These are phyloP conservation scores for Scedosporium apiospermum DNA, from an alignment of 2,329 filamentous ascomycete species.

Conservation along the genomic window DNA sequence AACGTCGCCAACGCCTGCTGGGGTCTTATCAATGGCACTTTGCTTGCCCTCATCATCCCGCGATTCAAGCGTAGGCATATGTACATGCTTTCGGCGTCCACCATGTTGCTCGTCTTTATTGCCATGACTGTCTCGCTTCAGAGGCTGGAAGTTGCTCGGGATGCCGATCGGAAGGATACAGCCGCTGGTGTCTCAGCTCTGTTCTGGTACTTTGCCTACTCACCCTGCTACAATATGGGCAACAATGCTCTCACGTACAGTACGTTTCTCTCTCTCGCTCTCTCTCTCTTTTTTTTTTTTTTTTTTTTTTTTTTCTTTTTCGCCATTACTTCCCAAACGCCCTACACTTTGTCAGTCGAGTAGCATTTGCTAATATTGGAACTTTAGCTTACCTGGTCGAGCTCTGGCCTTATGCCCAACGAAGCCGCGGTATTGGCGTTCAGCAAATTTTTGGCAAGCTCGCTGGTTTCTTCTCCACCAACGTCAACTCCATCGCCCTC, in stretches of 20 bases:
- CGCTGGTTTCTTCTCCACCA: constrained; percentile 30
- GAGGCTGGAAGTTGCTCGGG: constrained; percentile 23
- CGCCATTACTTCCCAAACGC: too few species aligned
- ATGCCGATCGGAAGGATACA: constrained; percentile 16
- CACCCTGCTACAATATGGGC: constrained; percentile 53
- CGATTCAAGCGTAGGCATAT: constrained; percentile 38
- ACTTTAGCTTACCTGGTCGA: constrained; percentile 42
- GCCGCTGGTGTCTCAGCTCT: constrained; percentile 29
- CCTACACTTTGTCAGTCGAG: too few species aligned
- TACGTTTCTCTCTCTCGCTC: constrained; percentile 17
- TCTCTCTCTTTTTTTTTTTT: too few species aligned
- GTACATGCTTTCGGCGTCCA: constrained; percentile 40
- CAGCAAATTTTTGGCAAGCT: constrained; percentile 43
- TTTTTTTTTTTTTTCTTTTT: too few species aligned
- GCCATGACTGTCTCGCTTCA: constrained; percentile 41
- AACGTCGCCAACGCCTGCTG: constrained; percentile 35
- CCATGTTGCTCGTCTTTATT: constrained; percentile 41
- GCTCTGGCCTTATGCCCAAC: constrained; percentile 47
- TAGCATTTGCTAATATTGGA: too few species aligned
- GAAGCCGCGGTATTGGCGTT: constrained; percentile 48
- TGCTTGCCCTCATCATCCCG: constrained; percentile 30
- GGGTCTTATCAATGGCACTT: constrained; percentile 31
- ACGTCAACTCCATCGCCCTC: constrained; percentile 34
- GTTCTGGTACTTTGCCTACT: constrained; percentile 53
- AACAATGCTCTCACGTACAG: constrained; percentile 58